A percentile compares a stretch with the other conserved stretches of the same genome.
phyloP scores from a whole-genome alignment of 2,329 filamentous ascomycete genomes.

The Chaetomium globosum region DNA sequence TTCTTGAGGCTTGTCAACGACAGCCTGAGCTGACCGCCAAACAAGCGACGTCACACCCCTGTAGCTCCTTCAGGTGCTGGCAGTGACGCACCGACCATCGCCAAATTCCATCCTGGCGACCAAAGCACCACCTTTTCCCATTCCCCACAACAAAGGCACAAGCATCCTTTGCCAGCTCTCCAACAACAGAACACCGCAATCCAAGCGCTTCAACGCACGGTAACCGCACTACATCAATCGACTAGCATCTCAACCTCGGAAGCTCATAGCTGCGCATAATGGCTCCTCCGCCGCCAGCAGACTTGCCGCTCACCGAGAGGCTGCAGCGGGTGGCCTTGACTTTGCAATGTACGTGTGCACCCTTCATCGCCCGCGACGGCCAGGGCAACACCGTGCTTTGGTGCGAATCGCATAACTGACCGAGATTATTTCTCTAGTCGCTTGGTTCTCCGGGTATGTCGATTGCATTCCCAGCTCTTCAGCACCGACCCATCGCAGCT shows the following conservation, averaged over 20 bases:
- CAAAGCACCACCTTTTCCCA: slow-evolving; percentile 26
- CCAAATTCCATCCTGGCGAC: slow-evolving; percentile 25
- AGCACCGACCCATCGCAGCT: background rate
- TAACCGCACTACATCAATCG: slow-evolving; percentile 9
- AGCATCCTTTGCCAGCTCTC: slow-evolving; percentile 26
- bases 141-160: slow-evolving; percentile 32
- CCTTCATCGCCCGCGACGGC: slow-evolving; percentile 14
- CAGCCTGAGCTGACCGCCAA: slow-evolving; percentile 1
- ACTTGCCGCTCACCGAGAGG: slow-evolving; percentile 71
- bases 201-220: slow-evolving; percentile 17
- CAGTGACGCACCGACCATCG: slow-evolving; percentile 32
- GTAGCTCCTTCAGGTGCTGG: slow-evolving; percentile 11
- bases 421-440: slow-evolving; percentile 54
- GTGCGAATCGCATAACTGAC: slow-evolving; percentile 41
- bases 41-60: slow-evolving; percentile 29
- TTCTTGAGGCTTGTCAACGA: too few species aligned
- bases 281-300: slow-evolving; percentile 73
- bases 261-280: slow-evolving; percentile 45
- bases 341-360: slow-evolving; percentile 75
- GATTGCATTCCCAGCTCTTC: slow-evolving; percentile 9
- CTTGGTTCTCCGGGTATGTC: slow-evolving; percentile 80
- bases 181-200: slow-evolving; percentile 9
- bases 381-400: background rate
- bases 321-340: slow-evolving; percentile 80
- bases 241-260: slow-evolving; percentile 10